Evolutionary conservation across 2,329 filamentous ascomycete species (phyloP), one percentile per base, ranked within the genome.

Genomic region (Diaporthe citri): DNA sequence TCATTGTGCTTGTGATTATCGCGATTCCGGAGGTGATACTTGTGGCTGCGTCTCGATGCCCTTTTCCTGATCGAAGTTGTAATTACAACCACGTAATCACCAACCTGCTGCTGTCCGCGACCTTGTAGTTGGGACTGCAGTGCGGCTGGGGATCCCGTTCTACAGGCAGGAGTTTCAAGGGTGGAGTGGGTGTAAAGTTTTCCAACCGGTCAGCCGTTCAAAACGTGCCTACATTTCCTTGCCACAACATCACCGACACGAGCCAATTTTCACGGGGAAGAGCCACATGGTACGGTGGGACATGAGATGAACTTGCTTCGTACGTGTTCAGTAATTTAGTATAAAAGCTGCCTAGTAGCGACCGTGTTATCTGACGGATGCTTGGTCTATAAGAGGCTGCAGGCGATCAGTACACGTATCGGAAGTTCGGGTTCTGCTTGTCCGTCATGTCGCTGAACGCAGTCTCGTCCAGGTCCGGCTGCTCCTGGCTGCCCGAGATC

Each of bases 371-470:
- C 20, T 67, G 3, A 39, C 22, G 46, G 39, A 3, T 3, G 6
- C 34, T 52, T 17, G 17, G n/a, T 34, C 48, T 15, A 17, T 28
- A 22, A 5, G 36, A 60, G n/a, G 20, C 15, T n/a, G 22, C 57
- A 28, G 36, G 3, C 9, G 5, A 25, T 69, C 48, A 86, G 59
- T 85, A 86, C 2, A 86, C 82, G 51, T 86, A 85, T 15, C 80
- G 80, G 77, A 86, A 86, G 59, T 85, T 84, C 0, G 83, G 83
- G 43, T 87, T 87, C 79, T 86, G 83, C 76, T 80, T 81, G 72
- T 87, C 85, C 36, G 84, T 86, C 80, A 86, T 77, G 31, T 86
- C 85, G 2, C 76, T 81, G 57, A 86, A 87, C 0, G 84, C 85
- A 1, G 84, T 86, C 17, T 78, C 80, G 39, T 85, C 85, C 20